phyloP scores from a whole-genome alignment of 768 basidiomycete species.

The Termitomyces sp. region DNA sequence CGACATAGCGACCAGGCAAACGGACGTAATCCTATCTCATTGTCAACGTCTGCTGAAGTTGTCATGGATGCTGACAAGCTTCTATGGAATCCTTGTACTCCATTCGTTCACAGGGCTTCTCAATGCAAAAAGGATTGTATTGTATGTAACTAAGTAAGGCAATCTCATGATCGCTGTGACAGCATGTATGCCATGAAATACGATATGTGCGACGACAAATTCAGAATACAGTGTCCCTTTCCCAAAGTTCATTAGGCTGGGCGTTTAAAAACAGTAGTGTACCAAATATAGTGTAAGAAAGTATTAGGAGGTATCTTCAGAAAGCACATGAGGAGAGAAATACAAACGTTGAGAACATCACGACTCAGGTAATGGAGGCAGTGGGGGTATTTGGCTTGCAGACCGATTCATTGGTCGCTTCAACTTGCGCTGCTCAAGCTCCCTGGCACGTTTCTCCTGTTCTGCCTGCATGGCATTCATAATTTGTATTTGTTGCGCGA shows the following conservation, averaged over 20 bases:
- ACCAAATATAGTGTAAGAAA: background rate
- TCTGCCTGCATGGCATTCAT: conserved; percentile 79
- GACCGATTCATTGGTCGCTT: conserved; percentile 39
- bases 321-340: conserved; percentile 4
- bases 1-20: background rate
- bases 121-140: background rate
- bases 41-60: background rate
- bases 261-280: conserved; percentile 5
- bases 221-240: conserved; percentile 13
- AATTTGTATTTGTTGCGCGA: conserved; percentile 80
- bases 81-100: too few species aligned
- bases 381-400: conserved; percentile 26
- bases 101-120: background rate
- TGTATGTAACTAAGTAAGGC: background rate
- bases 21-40: background rate
- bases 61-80: background rate
- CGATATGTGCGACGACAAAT: conserved; percentile 5
- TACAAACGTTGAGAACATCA: background rate
- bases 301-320: conserved; percentile 8
- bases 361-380: conserved; percentile 30
- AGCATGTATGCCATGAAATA: background rate
- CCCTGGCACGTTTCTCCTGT: conserved; percentile 67
- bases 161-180: background rate
- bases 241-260: conserved; percentile 2
- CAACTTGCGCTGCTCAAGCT: conserved; percentile 50